Evolutionary conservation across 331 rosid genomes (phyloP).

Genomic region (Ulmus americana): DNA sequence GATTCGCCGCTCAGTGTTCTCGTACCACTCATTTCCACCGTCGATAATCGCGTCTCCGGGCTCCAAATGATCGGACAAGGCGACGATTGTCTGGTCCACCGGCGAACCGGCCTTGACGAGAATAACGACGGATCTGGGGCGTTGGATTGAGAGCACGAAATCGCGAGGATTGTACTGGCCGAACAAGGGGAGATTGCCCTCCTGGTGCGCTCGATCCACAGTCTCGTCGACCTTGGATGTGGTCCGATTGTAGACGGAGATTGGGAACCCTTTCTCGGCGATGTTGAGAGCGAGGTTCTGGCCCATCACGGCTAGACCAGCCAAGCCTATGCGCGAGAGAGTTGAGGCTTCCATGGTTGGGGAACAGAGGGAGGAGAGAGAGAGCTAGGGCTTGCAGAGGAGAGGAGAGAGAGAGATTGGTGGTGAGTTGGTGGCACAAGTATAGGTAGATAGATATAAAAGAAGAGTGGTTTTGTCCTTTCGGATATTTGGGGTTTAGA

Average conservation of each 20-base stretch:
- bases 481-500: background rate
- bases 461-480: background rate
- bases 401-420: background rate
- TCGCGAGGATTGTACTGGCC: conserved; percentile 74
- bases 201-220: conserved; percentile 58
- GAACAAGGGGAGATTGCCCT: conserved; percentile 57
- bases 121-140: conserved; percentile 87
- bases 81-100: conserved; percentile 79
- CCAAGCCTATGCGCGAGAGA: conserved; percentile 77
- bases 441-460: background rate
- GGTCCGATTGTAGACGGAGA: conserved; percentile 93
- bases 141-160: conserved; percentile 65
- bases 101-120: conserved; percentile 90
- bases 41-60: conserved; percentile 82
- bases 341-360: conserved; percentile 60
- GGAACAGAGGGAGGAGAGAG: background rate
- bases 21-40: conserved; percentile 98
- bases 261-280: conserved; percentile 91
- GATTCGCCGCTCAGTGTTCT: conserved; percentile 75
- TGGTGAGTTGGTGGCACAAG: background rate
- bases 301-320: conserved; percentile 97
- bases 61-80: conserved; percentile 62
- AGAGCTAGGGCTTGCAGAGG: background rate
- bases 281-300: conserved; percentile 92
- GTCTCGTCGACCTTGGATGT: conserved; percentile 84